phyloP scores from a whole-genome alignment of 2,329 filamentous ascomycete genomes.

The Clonostachys chloroleuca region DNA sequence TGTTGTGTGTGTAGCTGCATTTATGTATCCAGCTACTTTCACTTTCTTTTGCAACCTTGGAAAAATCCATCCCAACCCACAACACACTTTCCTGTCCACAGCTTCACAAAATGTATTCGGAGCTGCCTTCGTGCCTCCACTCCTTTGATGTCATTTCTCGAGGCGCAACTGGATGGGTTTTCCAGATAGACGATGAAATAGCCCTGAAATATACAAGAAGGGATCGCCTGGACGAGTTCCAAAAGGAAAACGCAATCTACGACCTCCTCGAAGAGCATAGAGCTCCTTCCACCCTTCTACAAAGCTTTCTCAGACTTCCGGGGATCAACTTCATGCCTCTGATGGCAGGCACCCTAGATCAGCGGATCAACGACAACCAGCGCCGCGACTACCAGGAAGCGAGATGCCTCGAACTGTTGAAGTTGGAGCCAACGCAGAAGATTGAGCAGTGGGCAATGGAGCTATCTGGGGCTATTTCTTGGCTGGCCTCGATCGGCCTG shows the following conservation, averaged over 20 bases:
- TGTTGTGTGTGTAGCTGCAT: no score
- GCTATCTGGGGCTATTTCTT: slow-evolving; percentile 4
- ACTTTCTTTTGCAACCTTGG: no score
- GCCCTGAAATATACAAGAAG: neutral
- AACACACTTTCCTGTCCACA: no score
- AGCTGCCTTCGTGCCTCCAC: no score
- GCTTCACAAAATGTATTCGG: no score
- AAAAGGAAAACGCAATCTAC: neutral
- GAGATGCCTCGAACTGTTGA: neutral
- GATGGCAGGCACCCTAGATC: neutral
- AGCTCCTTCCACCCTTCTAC: neutral
- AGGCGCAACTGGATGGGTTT: slow-evolving; percentile 2
- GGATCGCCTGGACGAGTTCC: neutral
- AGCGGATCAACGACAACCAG: neutral
- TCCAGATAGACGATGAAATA: neutral
- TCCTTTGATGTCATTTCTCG: neutral
- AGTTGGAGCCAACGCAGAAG: neutral
- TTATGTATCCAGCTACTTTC: no score
- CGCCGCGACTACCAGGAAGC: neutral
- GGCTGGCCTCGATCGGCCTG: slow-evolving; percentile 4
- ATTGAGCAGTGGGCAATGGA: slow-evolving; percentile 6
- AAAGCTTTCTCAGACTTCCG: neutral
- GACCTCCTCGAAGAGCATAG: neutral
- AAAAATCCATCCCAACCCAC: no score
- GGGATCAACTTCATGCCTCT: neutral